Base-by-base conservation (phyloP, 1,284 basidiomycete species). In the Ganoderma sp. region DNA sequence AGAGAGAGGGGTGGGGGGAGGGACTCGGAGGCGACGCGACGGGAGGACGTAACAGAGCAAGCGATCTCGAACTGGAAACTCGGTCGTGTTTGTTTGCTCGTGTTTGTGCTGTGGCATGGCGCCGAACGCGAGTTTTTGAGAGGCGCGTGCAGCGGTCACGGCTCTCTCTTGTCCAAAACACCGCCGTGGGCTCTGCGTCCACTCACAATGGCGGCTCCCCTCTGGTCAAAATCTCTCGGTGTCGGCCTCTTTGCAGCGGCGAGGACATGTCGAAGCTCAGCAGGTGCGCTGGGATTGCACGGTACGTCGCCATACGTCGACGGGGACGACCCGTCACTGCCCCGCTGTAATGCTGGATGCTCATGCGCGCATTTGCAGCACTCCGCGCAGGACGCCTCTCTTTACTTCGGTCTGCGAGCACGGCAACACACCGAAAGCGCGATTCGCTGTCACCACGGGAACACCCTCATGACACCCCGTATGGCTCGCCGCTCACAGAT, bases 201-300 rank as follows among this genome's bases (percentile, higher is more conserved):
- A 52, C 59, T 42, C 61, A 64, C 52, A 34, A 74, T 75, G 73
- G 72, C 72, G 72, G 71, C 69, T 60, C 67, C 72, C 32, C 56
- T 74, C 60, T 74, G 74, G 70, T 66, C 73, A 52, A 67, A 64
- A 52, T 61, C 65, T 17, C 57, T 63, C 48, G 63, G 58, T 10
- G 12, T 41, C 45, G 65, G 66, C 56, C 69, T 71, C n/a, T 19
- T 43, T 37, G 58, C 67, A 7, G 65, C 67, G 19, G 67, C 69
- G 42, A 64, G 69, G 28, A 48, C 48, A 42, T 71, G 66, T 61
- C 68, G 66, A 42, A 67, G 50, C 50, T 69, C 64, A 14, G 41
- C 34, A 10, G 41, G 54, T 50, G 61, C 61, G 58, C 54, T 63
- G 50, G 67, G 42, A 3, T n/a, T 56, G 41, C 68, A 66, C 50